Base-by-base conservation (phyloP, 2,329 filamentous ascomycete genomes). In the Beauveria pseudobassiana region DNA sequence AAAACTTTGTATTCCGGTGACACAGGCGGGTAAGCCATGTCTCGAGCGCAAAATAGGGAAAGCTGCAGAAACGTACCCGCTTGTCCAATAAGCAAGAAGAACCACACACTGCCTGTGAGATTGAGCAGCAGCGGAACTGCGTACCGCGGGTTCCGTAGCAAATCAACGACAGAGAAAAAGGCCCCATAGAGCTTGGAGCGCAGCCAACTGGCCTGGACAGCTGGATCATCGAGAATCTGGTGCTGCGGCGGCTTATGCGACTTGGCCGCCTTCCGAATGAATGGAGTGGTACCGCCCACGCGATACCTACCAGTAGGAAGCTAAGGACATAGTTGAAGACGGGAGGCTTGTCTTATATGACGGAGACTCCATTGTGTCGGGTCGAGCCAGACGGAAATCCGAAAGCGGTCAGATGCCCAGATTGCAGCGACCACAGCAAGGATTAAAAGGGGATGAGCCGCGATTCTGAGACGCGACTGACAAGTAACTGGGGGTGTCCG, bases 91-190 rank as follows among this genome's bases (percentile, higher is more conserved):
- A 98, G 79, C 67, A 98, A 76, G 69, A 98, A 98, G 76, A 98
- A 98, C 93, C 93, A 98, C 61, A 97, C 82, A 71, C 91, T 96
- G 34, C 93, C 93, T 3, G 93, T 96, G 59, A 98, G 77, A 72
- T 98, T 98, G 63, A 96, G 76, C 58, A 96, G 76, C 67, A 98
- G 75, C 22, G 93, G 93, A 28, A 96, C 76, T 6, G 91, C 90
- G 75, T 98, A 98, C 20, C 85, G 83, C 42, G 93, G 93, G 67
- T 92, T 92, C 63, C 83, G 80, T 58, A 98, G 75, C 63, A 97
- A 78, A 70, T 96, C 93, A 14, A 87, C 70, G 1, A 93, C 89
- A 3, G 87, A 88, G 71, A 91, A 95, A 69, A 88, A 84, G 8
- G 87, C 80, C 1, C 82, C 82, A 65, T 86, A 83, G 1, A 88